Evolutionary conservation across 2,329 filamentous ascomycete species (phyloP).

Genomic region (Curvularia lunata): DNA sequence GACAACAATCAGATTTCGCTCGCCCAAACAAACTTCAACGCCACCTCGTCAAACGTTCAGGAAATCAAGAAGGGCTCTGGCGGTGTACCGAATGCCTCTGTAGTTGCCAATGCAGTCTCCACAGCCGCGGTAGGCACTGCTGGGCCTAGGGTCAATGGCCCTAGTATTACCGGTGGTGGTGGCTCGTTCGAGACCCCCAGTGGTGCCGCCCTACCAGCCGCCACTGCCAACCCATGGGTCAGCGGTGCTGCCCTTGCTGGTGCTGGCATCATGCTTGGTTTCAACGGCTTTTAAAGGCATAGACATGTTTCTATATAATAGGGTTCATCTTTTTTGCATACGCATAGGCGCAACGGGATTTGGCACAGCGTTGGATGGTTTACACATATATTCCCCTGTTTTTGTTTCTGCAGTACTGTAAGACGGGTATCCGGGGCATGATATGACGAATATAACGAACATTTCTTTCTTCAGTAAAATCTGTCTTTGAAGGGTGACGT

Average conservation of each 20-base stretch:
- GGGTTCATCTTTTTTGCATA: not conserved
- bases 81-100: slow-evolving; percentile 61
- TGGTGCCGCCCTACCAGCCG: slow-evolving; percentile 31
- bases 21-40: slow-evolving; percentile 67
- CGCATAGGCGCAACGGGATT: not conserved
- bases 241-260: slow-evolving; percentile 40
- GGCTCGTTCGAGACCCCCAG: not conserved
- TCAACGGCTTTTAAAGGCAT: slow-evolving; percentile 39
- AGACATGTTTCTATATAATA: slow-evolving; percentile 14
- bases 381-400: not conserved
- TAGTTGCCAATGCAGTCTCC: slow-evolving; percentile 59
- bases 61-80: slow-evolving; percentile 60
- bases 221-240: slow-evolving; percentile 39
- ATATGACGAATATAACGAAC: not conserved
- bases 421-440: not conserved
- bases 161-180: slow-evolving; percentile 25
- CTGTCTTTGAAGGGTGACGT: not conserved
- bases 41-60: slow-evolving; percentile 56
- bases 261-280: slow-evolving; percentile 41
- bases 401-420: not conserved
- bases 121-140: slow-evolving; percentile 52
- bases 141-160: slow-evolving; percentile 52
- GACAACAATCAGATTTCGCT: slow-evolving; percentile 65
- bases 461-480: not conserved
- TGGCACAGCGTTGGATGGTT: not conserved